Evolutionary conservation across 192 early-diverging fungal species (phyloP).

Genomic region (Coemansia reversa): DNA sequence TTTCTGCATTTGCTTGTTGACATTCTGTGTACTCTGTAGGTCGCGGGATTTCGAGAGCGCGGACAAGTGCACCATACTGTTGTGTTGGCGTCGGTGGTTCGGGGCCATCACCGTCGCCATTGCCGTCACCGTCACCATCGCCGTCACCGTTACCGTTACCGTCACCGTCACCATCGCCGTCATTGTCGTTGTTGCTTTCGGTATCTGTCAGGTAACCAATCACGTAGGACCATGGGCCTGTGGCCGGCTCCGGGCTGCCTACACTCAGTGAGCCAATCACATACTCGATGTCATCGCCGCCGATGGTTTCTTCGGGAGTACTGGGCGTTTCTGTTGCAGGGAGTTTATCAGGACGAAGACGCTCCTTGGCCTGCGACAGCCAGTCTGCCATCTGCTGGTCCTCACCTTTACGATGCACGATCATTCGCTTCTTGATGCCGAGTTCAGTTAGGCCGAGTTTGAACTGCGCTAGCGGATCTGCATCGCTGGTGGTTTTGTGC

Average conservation of each 20-base stretch:
- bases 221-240: too few relatives aligned
- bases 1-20: too few relatives aligned
- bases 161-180: neutral
- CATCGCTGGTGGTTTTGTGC: slow-evolving; percentile 7
- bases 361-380: slow-evolving; percentile 16
- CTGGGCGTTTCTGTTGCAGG: neutral
- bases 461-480: slow-evolving; percentile 5
- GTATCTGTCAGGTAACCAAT: slow-evolving; percentile 1
- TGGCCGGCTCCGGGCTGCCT: too few relatives aligned
- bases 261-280: too few relatives aligned
- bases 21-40: too few relatives aligned
- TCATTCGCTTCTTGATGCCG: slow-evolving; percentile 17
- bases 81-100: neutral
- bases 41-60: neutral
- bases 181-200: too few relatives aligned
- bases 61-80: neutral
- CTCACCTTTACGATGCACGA: slow-evolving; percentile 2
- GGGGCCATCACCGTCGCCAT: neutral
- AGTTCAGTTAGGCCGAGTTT: slow-evolving; percentile 4
- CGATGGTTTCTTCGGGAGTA: neutral
- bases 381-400: slow-evolving; percentile 17
- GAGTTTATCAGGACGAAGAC: neutral
- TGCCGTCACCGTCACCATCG: too few relatives aligned
- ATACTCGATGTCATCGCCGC: slow-evolving; percentile 9
- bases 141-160: too few relatives aligned